Evolutionary conservation across 139 green algal genomes (phyloP).

Genomic region (Chlamydomonas incerta): DNA sequence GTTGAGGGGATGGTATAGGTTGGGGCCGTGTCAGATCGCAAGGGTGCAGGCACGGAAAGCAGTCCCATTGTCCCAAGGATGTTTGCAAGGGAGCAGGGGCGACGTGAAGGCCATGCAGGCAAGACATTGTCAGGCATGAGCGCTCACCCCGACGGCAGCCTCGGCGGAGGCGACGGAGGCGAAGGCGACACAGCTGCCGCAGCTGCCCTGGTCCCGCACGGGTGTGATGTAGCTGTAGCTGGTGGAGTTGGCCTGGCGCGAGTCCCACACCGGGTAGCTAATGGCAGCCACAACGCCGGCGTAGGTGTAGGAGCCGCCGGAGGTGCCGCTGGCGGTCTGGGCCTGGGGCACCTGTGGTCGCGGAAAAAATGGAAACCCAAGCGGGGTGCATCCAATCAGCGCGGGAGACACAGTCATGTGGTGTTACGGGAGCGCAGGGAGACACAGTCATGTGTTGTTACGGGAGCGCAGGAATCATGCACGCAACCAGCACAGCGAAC

Average conservation of each 20-base stretch:
- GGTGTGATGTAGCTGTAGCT: conserved; percentile 49
- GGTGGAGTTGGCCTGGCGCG: background rate
- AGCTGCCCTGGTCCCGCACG: conserved; percentile 72
- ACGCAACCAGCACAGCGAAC: no score
- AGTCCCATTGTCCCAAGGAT: no score
- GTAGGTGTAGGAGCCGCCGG: background rate
- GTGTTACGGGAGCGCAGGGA: no score
- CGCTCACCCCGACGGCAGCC: background rate
- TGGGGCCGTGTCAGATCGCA: no score
- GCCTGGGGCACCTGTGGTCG: background rate
- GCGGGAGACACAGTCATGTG: no score
- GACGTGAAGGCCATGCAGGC: background rate
- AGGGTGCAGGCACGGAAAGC: background rate
- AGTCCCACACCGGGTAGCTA: conserved; percentile 19
- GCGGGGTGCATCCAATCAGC: no score
- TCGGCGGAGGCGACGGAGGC: background rate
- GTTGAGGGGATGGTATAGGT: no score
- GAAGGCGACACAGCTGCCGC: conserved; percentile 76
- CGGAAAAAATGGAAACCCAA: no score
- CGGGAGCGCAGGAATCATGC: no score
- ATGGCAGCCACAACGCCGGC: conserved; percentile 6
- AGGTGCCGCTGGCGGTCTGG: background rate
- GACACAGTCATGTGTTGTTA: no score
- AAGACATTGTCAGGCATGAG: background rate
- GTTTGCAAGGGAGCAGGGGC: background rate